Base-by-base conservation (phyloP, 345 rosid species). In the Populus davidiana region DNA sequence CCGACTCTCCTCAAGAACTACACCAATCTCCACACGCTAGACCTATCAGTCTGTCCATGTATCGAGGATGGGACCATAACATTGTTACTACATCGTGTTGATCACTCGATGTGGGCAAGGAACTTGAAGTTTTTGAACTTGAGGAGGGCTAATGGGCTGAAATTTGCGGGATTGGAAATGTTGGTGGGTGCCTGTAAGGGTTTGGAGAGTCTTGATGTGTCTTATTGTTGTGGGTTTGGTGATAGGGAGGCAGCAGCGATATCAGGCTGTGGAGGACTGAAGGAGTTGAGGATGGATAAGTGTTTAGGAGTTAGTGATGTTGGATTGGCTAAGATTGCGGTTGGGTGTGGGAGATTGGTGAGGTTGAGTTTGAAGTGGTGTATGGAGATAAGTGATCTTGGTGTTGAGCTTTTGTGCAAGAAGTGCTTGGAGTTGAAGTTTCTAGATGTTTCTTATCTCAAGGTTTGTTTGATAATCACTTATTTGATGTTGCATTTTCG, bases 351-450 rank as follows among this genome's bases (percentile, higher is more conserved):
- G 69, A 87, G 83, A 43, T 80, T 95, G 76, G 92, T 90, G 81
- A 91, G 79, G 82, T 70, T 93, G 74, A 92, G 99, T 84, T 84
- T 95, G 90, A 95, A 91, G 77, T 95, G 99, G 99, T 95, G 99
- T 76, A 81, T 93, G 92, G 92, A 95, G 91, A 91, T 93, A 69
- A 84, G 91, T 44, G 96, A 93, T 85, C 75, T 93, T 17, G 96
- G 94, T 56, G 81, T 95, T 68, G 94, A 93, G 84, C 93, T 95
- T 72, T 84, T 95, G 86, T 91, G 94, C 83, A 92, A 90, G 83
- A 95, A 93, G 76, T 90, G 96, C 72, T 21, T 50, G 12, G 83
- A 69, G 11, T 85, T 95, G 88, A 95, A 79, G 78, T 80, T 79
- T 76, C 94, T 93, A 56, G 97, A 95, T 74, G 72, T 93, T 68